Conservation (phyloP, 495 filamentous ascomycete genomes). For the Trichoderma virens region DNA sequence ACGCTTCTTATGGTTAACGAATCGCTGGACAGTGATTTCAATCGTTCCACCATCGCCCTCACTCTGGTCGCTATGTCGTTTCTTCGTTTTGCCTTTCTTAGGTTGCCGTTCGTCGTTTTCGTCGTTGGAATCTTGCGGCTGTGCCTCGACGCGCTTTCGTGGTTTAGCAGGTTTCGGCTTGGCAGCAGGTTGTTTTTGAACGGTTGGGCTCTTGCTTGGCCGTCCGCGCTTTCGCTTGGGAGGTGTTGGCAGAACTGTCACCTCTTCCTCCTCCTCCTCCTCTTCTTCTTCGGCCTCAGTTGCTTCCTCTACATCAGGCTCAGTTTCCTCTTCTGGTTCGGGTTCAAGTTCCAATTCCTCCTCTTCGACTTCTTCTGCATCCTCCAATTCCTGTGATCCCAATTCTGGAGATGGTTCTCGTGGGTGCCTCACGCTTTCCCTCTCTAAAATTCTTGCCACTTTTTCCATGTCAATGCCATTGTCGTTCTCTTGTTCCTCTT, state of each 20-base stretch:
- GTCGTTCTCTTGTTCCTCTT: conserved; percentile 11
- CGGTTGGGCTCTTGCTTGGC: background rate
- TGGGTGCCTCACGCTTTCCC: background rate
- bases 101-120: background rate
- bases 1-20: conserved; percentile 25
- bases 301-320: conserved; percentile 13
- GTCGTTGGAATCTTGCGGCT: background rate
- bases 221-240: background rate
- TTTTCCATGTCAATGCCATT: conserved; percentile 7
- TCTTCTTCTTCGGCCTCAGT: conserved; percentile 10
- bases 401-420: conserved; percentile 2
- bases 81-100: conserved; percentile 15
- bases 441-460: background rate
- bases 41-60: conserved; percentile 27
- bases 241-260: background rate
- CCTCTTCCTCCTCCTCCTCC: background rate
- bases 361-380: conserved; percentile 17
- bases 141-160: conserved; percentile 14
- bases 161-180: conserved; percentile 11
- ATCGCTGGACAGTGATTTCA: conserved; percentile 39
- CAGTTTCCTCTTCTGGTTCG: conserved; percentile 7
- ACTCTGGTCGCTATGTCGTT: conserved; percentile 11
- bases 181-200: background rate
- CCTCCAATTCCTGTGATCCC: conserved; percentile 4
- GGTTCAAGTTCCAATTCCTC: conserved; percentile 17